Evolutionary conservation across 2,329 filamentous ascomycete species (phyloP).

Genomic region (Alternaria gaisen): DNA sequence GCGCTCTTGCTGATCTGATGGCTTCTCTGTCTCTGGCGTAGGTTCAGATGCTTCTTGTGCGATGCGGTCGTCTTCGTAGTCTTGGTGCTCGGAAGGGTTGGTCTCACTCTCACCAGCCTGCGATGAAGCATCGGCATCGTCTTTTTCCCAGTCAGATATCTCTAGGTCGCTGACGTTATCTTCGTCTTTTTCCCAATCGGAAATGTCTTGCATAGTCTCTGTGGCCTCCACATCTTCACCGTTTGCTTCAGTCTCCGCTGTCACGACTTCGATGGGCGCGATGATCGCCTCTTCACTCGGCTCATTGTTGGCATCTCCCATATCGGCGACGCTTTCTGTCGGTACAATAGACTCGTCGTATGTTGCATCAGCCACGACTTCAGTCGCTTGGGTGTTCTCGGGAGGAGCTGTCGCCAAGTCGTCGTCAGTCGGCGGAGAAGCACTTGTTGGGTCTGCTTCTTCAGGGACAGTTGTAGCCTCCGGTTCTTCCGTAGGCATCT

Average conservation of each 20-base stretch:
- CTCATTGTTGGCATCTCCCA: neutral
- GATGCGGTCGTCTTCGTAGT: constrained; percentile 2
- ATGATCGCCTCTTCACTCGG: neutral
- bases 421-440: neutral
- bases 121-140: constrained; percentile 4
- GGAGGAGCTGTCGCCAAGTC: neutral
- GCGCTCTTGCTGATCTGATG: neutral
- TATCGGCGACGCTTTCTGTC: neutral
- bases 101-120: constrained; percentile 11
- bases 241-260: neutral
- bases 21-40: constrained; percentile 6
- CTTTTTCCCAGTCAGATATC: constrained; percentile 8
- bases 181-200: constrained; percentile 1
- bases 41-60: neutral
- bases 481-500: neutral
- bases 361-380: neutral
- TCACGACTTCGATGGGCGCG: neutral
- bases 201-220: constrained; percentile 5
- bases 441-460: neutral
- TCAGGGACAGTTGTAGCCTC: neutral
- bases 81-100: constrained; percentile 12
- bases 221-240: neutral
- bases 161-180: neutral
- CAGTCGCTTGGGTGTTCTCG: neutral
- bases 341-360: neutral